phyloP scores from a whole-genome alignment of 2,329 filamentous ascomycete genomes.

The Fusarium sp. region DNA sequence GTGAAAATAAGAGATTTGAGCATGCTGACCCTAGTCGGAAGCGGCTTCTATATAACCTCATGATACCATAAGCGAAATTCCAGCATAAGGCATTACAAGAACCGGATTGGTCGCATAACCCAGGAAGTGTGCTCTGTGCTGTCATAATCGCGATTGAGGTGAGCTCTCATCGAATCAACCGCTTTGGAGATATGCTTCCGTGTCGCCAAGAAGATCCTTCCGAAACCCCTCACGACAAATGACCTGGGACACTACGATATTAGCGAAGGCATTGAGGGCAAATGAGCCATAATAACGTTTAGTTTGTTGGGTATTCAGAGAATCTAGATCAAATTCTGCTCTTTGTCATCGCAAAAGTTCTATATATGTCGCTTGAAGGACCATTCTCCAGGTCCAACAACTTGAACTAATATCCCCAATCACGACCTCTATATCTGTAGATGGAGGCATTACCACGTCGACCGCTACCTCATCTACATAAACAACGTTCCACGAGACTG shows the following conservation, averaged over 20 bases:
- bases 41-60: background rate
- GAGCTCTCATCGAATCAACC: background rate
- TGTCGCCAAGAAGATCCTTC: background rate
- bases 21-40: background rate
- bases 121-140: rapidly evolving
- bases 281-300: too few relatives aligned
- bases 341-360: rapidly evolving
- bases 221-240: background rate
- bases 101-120: rapidly evolving
- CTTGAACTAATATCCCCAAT: background rate
- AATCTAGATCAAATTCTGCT: too few relatives aligned
- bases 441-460: background rate
- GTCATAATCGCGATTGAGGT: rapidly evolving
- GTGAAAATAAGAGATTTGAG: background rate
- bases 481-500: background rate
- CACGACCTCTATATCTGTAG: background rate
- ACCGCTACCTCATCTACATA: too few relatives aligned
- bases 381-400: background rate
- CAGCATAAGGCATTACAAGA: rapidly evolving
- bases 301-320: too few relatives aligned
- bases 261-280: rapidly evolving
- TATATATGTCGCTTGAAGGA: background rate
- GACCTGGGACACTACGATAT: background rate
- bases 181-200: background rate
- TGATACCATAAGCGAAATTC: background rate